Percentiles rank a stretch among this genome's conserved stretches.
Conservation (phyloP, 1,284 basidiomycete species). For the Tremellales sp. region DNA sequence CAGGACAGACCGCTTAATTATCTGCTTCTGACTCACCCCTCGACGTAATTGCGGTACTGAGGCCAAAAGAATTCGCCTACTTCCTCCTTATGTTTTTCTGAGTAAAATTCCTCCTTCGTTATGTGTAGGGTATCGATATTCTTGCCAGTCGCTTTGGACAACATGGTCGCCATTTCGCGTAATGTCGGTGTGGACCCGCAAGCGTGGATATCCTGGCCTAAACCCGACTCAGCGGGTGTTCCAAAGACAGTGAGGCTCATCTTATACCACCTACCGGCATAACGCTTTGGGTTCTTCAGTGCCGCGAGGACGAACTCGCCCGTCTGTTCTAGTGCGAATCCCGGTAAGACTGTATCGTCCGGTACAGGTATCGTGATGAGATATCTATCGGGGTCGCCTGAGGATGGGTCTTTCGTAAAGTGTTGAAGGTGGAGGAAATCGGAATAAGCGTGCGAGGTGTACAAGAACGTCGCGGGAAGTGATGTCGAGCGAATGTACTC, state of each 20-base stretch:
- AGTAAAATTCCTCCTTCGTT: slow-evolving; percentile 24
- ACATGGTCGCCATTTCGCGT: slow-evolving; percentile 19
- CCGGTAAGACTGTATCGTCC: slow-evolving; percentile 23
- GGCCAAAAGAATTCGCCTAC: slow-evolving; percentile 15
- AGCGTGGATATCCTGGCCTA: slow-evolving; percentile 32
- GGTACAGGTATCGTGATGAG: slow-evolving; percentile 27
- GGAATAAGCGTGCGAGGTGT: slow-evolving; percentile 16
- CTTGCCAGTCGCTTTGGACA: slow-evolving; percentile 20
- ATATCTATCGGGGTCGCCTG: slow-evolving; percentile 8
- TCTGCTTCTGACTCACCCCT: too few relatives aligned
- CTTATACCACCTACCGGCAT: slow-evolving; percentile 22
- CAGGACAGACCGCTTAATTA: not conserved
- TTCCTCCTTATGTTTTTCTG: slow-evolving; percentile 9
- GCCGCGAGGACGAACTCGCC: slow-evolving; percentile 33
- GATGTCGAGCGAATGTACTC: slow-evolving; percentile 20
- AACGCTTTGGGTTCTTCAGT: slow-evolving; percentile 27
- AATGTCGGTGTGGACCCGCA: slow-evolving; percentile 22
- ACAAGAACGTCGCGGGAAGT: slow-evolving; percentile 24
- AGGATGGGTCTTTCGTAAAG: not conserved
- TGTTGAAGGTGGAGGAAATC: slow-evolving; percentile 9
- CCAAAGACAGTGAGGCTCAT: not conserved
- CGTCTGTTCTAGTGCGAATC: slow-evolving; percentile 34
- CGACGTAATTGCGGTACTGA: slow-evolving; percentile 13
- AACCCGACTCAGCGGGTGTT: not conserved
- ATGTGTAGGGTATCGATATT: slow-evolving; percentile 26